Conservation (phyloP, 371 early-diverging fungal genomes). For the Scutellospora calospora region DNA sequence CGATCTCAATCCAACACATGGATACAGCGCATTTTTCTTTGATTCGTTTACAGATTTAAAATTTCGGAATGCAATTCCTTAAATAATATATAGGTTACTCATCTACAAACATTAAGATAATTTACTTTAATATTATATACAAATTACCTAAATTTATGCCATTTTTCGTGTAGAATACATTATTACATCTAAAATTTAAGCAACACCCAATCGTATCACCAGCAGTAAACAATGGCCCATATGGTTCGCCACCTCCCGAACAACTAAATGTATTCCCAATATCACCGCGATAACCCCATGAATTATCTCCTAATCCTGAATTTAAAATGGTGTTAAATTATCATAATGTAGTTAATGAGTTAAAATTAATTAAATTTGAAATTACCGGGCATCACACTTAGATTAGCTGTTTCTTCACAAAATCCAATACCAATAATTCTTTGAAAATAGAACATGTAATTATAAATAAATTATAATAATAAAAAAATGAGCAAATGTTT, state of each 20-base stretch:
- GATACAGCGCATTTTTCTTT: not conserved
- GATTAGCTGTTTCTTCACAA: not conserved
- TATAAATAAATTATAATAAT: too few species aligned
- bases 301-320: conserved; percentile 69
- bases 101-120: not conserved
- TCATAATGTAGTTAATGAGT: too few species aligned
- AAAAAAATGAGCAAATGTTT: too few species aligned
- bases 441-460: not conserved
- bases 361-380: not conserved
- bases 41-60: not conserved
- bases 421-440: not conserved
- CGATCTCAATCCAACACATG: not conserved
- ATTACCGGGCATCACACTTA: not conserved
- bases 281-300: conserved; percentile 80
- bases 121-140: not conserved
- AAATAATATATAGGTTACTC: not conserved
- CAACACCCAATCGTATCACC: conserved; percentile 93
- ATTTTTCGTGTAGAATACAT: conserved; percentile 92
- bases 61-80: not conserved
- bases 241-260: conserved; percentile 66
- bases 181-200: conserved; percentile 78
- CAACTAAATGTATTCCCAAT: conserved; percentile 76
- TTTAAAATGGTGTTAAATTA: too few species aligned
- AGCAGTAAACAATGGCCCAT: conserved; percentile 90
- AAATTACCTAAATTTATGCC: conserved; percentile 76